Percentiles rank a stretch among this genome's conserved stretches.
Conservation (phyloP, 371 early-diverging fungal genomes). For the Circinella umbellata region DNA sequence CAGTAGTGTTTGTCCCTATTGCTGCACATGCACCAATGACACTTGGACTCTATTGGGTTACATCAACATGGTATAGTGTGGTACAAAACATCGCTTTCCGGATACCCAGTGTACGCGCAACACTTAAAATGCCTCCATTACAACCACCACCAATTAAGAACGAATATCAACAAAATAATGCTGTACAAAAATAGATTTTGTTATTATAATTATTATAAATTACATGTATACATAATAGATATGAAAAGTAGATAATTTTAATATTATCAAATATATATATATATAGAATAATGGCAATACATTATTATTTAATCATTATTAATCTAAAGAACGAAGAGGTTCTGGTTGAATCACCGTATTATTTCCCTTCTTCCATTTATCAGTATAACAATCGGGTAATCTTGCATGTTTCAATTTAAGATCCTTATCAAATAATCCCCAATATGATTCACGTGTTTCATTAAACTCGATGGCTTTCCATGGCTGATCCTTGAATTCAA, state of each 20-base stretch:
- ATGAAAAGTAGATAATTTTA: too few species aligned
- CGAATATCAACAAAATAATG: not conserved
- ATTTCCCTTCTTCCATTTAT: slow-evolving; percentile 24
- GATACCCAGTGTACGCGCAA: slow-evolving; percentile 37
- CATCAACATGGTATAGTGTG: slow-evolving; percentile 67
- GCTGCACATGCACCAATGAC: slow-evolving; percentile 76
- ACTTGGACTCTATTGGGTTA: slow-evolving; percentile 66
- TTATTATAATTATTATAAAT: too few species aligned
- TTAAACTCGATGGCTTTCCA: slow-evolving; percentile 63
- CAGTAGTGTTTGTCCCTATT: slow-evolving; percentile 70
- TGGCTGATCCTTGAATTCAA: slow-evolving; percentile 71
- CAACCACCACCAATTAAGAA: not conserved
- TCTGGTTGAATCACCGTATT: slow-evolving; percentile 23
- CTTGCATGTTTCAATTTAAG: slow-evolving; percentile 41
- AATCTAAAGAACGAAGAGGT: slow-evolving; percentile 8
- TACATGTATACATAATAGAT: too few species aligned
- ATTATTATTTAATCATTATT: not conserved
- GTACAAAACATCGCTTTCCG: slow-evolving; percentile 61
- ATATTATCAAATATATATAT: not conserved
- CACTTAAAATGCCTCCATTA: slow-evolving; percentile 12
- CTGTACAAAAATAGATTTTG: not conserved
- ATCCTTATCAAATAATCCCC: slow-evolving; percentile 60
- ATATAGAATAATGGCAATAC: not conserved
- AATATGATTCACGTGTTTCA: slow-evolving; percentile 62
- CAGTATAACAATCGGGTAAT: slow-evolving; percentile 46